A percentile compares a stretch with the other conserved stretches of the same genome.
Evolutionary conservation across 345 rosid genomes (phyloP).

Genomic region (Isatis tinctoria): DNA sequence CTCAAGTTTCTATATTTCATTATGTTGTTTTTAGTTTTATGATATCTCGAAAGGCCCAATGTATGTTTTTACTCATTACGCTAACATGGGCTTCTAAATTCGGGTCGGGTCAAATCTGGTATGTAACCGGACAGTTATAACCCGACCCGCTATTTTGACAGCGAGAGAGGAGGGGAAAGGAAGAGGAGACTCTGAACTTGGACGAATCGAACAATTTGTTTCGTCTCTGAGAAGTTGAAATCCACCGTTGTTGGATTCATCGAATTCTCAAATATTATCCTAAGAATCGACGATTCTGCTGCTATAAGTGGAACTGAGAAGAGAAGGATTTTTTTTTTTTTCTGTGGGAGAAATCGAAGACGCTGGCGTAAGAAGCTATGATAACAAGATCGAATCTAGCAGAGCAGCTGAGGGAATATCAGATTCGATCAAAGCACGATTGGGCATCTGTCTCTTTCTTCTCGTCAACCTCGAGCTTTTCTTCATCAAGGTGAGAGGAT

Average conservation of each 20-base stretch:
- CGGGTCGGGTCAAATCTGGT: not conserved
- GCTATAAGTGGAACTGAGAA: slow-evolving; percentile 6
- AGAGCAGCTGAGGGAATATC: slow-evolving; percentile 94
- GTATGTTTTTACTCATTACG: not conserved
- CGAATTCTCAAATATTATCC: not conserved
- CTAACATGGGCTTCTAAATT: slow-evolving; percentile 20
- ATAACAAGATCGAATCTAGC: slow-evolving; percentile 95
- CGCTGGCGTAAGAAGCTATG: slow-evolving; percentile 42
- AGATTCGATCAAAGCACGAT: slow-evolving; percentile 94
- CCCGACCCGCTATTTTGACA: slow-evolving; percentile 25
- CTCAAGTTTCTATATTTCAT: not conserved
- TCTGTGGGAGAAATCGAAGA: not conserved
- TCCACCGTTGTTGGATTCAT: not conserved
- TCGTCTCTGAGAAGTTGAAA: slow-evolving; percentile 1
- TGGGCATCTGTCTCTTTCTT: slow-evolving; percentile 96
- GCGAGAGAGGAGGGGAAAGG: slow-evolving; percentile 9
- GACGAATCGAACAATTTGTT: slow-evolving; percentile 21
- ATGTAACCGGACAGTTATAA: not conserved
- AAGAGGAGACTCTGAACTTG: slow-evolving; percentile 14
- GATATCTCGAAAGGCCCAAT: slow-evolving; percentile 14
- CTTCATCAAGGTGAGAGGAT: slow-evolving; percentile 62
- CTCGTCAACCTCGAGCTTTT: slow-evolving; percentile 67
- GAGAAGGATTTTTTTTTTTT: slow-evolving; percentile 1
- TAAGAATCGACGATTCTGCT: not conserved
- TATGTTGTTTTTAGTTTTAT: not conserved